phyloP scores from a whole-genome alignment of 441 rosid species.

The Isatis lusitanica region DNA sequence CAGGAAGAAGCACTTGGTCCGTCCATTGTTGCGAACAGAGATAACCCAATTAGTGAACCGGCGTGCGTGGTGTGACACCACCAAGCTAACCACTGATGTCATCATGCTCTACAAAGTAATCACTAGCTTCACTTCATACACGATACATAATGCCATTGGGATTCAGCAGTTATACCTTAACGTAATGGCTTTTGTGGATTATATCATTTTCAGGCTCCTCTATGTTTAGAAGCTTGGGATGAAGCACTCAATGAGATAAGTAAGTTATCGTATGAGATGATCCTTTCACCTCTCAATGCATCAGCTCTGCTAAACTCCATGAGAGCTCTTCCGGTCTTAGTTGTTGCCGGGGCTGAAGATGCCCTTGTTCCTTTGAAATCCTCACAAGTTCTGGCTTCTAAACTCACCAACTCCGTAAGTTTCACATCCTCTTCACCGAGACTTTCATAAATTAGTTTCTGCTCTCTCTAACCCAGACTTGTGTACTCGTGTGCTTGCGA shows the following conservation, averaged over 20 bases:
- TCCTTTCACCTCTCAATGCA: conserved; percentile 58
- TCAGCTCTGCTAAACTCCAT: conserved; percentile 59
- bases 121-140: neutral
- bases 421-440: neutral
- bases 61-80: conserved; percentile 86
- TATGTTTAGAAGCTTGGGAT: conserved; percentile 90
- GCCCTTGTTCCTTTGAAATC: conserved; percentile 77
- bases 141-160: neutral
- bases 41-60: conserved; percentile 87
- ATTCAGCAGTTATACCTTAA: neutral
- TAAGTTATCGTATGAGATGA: conserved; percentile 72
- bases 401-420: conserved; percentile 89
- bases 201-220: conserved; percentile 59
- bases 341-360: conserved; percentile 81
- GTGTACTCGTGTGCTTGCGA: neutral
- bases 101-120: conserved; percentile 83
- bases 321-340: conserved; percentile 66
- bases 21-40: conserved; percentile 79
- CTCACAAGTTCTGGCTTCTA: conserved; percentile 73
- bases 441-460: neutral
- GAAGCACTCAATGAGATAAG: conserved; percentile 92
- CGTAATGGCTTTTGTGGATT: neutral
- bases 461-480: neutral
- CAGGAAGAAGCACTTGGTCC: conserved; percentile 86
- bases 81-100: conserved; percentile 77